A percentile compares a stretch with the other conserved stretches of the same genome.
Evolutionary conservation across 768 basidiomycete genomes (phyloP).

Genomic region (Termitomyces sp.): DNA sequence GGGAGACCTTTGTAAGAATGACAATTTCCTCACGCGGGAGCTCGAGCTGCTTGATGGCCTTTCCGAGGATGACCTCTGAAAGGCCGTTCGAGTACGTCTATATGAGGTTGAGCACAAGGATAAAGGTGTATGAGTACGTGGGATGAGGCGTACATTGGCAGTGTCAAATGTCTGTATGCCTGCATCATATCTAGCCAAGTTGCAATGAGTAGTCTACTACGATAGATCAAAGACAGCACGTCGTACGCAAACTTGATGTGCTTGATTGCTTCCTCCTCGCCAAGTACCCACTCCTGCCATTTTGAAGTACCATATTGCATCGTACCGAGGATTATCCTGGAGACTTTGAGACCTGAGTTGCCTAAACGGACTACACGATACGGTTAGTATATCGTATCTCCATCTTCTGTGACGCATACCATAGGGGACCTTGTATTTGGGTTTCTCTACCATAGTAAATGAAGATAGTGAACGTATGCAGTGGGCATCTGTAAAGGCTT

Average conservation of each 20-base stretch:
- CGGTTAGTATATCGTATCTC: too few relatives aligned
- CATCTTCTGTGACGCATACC: not conserved
- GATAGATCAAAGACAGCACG: too few relatives aligned
- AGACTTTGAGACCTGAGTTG: conserved; percentile 56
- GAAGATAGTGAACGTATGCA: too few relatives aligned
- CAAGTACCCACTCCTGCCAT: conserved; percentile 45
- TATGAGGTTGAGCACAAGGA: too few relatives aligned
- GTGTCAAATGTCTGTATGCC: too few relatives aligned
- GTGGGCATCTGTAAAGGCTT: not conserved
- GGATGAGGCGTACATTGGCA: too few relatives aligned
- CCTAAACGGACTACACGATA: conserved; percentile 36
- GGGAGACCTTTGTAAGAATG: conserved; percentile 63
- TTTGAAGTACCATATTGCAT: conserved; percentile 53
- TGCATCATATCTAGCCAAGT: too few relatives aligned
- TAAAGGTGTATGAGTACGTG: too few relatives aligned
- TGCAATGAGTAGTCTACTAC: too few relatives aligned
- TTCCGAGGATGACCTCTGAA: conserved; percentile 64
- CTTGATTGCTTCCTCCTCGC: conserved; percentile 43
- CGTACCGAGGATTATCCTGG: conserved; percentile 58
- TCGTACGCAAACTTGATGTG: conserved; percentile 27
- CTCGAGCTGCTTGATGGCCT: conserved; percentile 60
- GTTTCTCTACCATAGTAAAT: not conserved
- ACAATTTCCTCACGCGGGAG: conserved; percentile 74
- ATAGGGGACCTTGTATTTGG: not conserved
- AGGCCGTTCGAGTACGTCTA: conserved; percentile 62